Percentiles rank a stretch among this genome's conserved stretches.
Evolutionary conservation across 2,329 filamentous ascomycete species (phyloP).

Genomic region (Penicillium expansum): DNA sequence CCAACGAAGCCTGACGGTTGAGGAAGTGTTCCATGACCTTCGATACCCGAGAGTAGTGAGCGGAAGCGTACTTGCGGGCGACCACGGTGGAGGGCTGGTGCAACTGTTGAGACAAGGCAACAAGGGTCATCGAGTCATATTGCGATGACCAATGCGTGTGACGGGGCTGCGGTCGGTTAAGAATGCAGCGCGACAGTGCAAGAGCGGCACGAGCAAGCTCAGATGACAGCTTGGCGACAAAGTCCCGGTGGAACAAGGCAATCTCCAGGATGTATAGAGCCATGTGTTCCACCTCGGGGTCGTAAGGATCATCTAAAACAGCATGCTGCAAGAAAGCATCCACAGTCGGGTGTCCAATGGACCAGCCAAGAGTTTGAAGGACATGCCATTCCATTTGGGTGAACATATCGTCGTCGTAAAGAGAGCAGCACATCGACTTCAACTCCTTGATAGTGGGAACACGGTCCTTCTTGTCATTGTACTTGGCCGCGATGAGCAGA

Average conservation of each 20-base stretch:
- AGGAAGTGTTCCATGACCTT: conserved; percentile 65
- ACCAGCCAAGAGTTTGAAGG: conserved; percentile 94
- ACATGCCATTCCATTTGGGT: conserved; percentile 99
- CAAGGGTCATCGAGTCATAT: conserved; percentile 53
- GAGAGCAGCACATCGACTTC: conserved; percentile 97
- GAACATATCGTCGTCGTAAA: conserved; percentile 99
- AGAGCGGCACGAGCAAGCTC: conserved; percentile 86
- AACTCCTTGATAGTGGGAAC: conserved; percentile 97
- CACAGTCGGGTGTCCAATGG: conserved; percentile 91
- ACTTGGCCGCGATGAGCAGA: conserved; percentile 95
- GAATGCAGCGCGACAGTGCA: conserved; percentile 80
- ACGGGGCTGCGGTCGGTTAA: conserved; percentile 72
- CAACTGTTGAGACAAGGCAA: conserved; percentile 63
- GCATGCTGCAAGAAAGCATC: conserved; percentile 91
- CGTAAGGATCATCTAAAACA: conserved; percentile 69
- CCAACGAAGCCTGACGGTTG: conserved; percentile 58
- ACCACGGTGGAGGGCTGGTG: conserved; percentile 66
- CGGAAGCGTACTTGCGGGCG: conserved; percentile 65
- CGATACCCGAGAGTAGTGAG: conserved; percentile 64
- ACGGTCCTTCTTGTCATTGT: conserved; percentile 96
- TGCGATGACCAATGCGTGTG: conserved; percentile 70
- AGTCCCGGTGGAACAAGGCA: conserved; percentile 92
- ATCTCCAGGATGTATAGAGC: conserved; percentile 92
- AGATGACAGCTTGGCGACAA: conserved; percentile 87
- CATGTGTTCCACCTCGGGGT: conserved; percentile 91